Evolutionary conservation across 2,329 filamentous ascomycete species (phyloP).

Genomic region (Sporothrix globosa): DNA sequence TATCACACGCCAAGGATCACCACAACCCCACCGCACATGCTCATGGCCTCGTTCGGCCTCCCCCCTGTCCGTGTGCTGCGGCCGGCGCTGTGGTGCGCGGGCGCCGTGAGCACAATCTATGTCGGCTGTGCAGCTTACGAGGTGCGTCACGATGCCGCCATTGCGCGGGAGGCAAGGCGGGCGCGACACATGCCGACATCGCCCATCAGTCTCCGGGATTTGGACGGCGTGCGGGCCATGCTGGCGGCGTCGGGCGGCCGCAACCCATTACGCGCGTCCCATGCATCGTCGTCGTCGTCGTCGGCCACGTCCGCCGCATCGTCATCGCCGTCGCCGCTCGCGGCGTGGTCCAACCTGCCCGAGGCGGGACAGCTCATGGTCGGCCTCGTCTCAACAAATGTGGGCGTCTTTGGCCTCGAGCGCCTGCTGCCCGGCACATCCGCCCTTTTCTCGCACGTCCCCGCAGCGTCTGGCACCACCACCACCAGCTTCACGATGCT

Average conservation of each 20-base stretch:
- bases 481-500: constrained; percentile 38
- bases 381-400: constrained; percentile 36
- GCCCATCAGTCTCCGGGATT: neutral
- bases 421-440: constrained; percentile 31
- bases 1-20: too few relatives aligned
- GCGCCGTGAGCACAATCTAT: constrained; percentile 35
- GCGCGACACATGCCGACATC: constrained; percentile 10
- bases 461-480: constrained; percentile 23
- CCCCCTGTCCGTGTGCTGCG: constrained; percentile 37
- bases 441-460: constrained; percentile 36
- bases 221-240: constrained; percentile 18
- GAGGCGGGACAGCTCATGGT: constrained; percentile 33
- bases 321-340: neutral
- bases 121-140: constrained; percentile 34
- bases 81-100: constrained; percentile 36
- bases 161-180: constrained; percentile 28
- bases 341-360: constrained; percentile 34
- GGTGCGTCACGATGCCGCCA: constrained; percentile 34
- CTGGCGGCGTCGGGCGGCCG: neutral
- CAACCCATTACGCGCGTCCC: neutral
- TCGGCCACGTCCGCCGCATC: neutral
- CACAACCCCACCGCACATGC: too few relatives aligned
- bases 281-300: neutral
- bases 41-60: constrained; percentile 25
- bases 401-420: constrained; percentile 34